These are phyloP conservation scores for Emmonsiellopsis sp. DNA, from an alignment of 2,329 filamentous ascomycete genomes.

Conservation along the genomic window DNA sequence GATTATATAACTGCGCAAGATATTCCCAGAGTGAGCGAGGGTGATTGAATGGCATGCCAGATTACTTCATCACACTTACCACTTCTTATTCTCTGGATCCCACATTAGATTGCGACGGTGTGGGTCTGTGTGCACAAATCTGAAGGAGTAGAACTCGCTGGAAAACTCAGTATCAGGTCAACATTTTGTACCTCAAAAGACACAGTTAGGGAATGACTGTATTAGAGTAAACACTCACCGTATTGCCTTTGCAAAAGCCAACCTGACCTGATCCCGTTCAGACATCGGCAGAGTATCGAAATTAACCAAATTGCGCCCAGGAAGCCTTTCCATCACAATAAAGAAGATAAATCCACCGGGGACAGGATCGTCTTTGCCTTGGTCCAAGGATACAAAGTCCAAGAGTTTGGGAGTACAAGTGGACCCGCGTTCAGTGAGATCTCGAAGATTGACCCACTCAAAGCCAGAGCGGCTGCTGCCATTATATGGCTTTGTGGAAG, in stretches of 20 bases:
- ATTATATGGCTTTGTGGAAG: too few species aligned
- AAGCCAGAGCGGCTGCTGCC: background rate
- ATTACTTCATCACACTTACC: slow-evolving; percentile 6
- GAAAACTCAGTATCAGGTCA: background rate
- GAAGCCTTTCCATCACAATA: slow-evolving; percentile 8
- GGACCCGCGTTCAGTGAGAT: background rate
- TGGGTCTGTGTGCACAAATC: slow-evolving; percentile 7
- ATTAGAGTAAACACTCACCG: slow-evolving; percentile 1
- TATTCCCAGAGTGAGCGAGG: background rate
- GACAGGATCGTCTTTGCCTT: slow-evolving; percentile 1
- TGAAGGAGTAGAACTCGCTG: slow-evolving; percentile 10
- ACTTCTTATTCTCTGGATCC: slow-evolving; percentile 9
- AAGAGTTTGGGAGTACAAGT: background rate
- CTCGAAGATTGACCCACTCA: background rate
- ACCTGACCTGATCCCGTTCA: slow-evolving; percentile 9
- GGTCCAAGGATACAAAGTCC: background rate
- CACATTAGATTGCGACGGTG: slow-evolving; percentile 19
- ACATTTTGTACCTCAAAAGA: background rate
- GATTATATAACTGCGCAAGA: slow-evolving; percentile 8
- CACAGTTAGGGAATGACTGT: background rate
- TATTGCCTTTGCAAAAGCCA: slow-evolving; percentile 10
- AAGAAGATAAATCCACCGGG: slow-evolving; percentile 5
- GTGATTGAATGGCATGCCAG: background rate
- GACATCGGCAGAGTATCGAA: slow-evolving; percentile 7
- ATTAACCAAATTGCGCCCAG: slow-evolving; percentile 8